Evolutionary conservation across 495 filamentous ascomycete species (phyloP).

Genomic region (Aspergillus sclerotiicarbonarius): DNA sequence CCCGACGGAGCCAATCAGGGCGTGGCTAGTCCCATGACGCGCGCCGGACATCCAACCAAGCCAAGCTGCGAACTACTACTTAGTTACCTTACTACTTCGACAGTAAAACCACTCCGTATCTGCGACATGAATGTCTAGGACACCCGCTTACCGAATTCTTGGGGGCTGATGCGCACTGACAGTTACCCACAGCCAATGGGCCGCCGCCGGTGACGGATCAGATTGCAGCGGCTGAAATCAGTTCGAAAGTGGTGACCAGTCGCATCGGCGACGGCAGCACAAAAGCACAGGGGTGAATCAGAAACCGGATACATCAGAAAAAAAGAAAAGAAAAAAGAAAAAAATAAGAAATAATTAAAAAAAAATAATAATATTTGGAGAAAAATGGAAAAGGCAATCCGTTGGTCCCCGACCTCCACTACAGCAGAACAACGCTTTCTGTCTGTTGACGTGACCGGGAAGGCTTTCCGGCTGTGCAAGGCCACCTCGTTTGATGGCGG

Average conservation of each 20-base stretch:
- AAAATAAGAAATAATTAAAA: conserved; percentile 1
- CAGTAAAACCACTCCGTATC: not conserved
- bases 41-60: not conserved
- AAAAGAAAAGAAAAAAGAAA: not conserved
- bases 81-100: not conserved
- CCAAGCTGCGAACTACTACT: not conserved
- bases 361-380: not conserved
- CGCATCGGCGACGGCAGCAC: not conserved
- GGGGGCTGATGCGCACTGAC: too few species aligned
- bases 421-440: conserved; percentile 69
- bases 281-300: not conserved
- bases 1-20: conserved; percentile 35
- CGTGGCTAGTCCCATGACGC: conserved; percentile 23
- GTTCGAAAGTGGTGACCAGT: not conserved
- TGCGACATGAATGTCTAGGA: too few species aligned
- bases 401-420: conserved; percentile 83
- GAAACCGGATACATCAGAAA: not conserved
- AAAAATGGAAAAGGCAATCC: conserved; percentile 67
- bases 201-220: not conserved
- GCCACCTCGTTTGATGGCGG: conserved; percentile 57
- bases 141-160: too few species aligned
- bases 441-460: conserved; percentile 77
- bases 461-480: conserved; percentile 75
- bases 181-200: not conserved
- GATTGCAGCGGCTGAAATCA: not conserved